These are phyloP conservation scores for Drechslera avenae DNA, from an alignment of 2,329 filamentous ascomycete species.

Conservation along the genomic window DNA sequence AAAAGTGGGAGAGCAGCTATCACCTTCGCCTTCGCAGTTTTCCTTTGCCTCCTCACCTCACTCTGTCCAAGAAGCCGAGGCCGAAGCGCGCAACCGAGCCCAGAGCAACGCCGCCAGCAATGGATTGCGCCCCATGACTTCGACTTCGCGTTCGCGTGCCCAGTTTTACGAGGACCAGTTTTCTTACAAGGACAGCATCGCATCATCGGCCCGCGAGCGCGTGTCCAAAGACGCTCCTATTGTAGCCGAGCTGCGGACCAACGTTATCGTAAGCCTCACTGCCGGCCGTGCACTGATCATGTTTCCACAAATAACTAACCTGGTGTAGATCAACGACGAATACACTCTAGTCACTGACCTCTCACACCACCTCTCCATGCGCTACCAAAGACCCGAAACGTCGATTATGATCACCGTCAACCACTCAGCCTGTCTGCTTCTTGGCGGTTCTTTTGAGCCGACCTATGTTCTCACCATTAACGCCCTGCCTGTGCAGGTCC, in stretches of 20 bases:
- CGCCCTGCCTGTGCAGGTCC: conserved; percentile 70
- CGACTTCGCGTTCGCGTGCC: conserved; percentile 32
- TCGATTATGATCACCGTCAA: conserved; percentile 77
- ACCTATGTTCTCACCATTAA: conserved; percentile 79
- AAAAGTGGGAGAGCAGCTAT: conserved; percentile 33
- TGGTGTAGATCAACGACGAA: conserved; percentile 70
- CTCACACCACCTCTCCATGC: conserved; percentile 71
- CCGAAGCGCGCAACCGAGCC: conserved; percentile 17
- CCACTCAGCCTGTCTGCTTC: conserved; percentile 74
- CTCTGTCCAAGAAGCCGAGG: conserved; percentile 33
- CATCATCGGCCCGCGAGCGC: conserved; percentile 48
- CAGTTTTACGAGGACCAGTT: conserved; percentile 48
- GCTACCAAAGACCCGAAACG: conserved; percentile 75
- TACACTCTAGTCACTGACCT: conserved; percentile 75
- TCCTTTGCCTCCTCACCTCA: conserved; percentile 45
- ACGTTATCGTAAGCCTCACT: conserved; percentile 55
- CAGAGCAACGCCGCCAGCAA: conserved; percentile 26
- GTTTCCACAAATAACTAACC: conserved; percentile 26
- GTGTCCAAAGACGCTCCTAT: conserved; percentile 54
- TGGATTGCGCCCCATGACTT: conserved; percentile 19
- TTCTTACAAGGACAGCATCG: conserved; percentile 43
- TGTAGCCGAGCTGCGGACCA: conserved; percentile 55
- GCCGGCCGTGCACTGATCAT: conserved; percentile 14
- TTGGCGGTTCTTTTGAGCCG: conserved; percentile 76
- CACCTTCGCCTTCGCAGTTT: conserved; percentile 46